Evolutionary conservation across 176 grass and related monocot species (phyloP), one percentile per base, ranked within the genome.

Genomic region (Lolium rigidum): DNA sequence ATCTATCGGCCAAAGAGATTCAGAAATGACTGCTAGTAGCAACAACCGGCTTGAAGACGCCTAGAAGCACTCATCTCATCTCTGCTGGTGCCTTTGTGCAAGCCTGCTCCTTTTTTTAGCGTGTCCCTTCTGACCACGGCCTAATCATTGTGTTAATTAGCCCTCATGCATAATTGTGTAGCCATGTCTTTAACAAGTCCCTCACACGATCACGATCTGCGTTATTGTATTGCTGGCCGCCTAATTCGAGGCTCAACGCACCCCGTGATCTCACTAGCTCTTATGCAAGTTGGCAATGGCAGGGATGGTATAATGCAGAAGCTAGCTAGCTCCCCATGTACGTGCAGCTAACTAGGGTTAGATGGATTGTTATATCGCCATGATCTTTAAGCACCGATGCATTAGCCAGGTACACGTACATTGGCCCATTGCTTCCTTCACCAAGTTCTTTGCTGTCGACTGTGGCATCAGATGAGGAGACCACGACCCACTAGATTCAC

Each of bases 91-190:
- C 74, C 24, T 56, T 64, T 3, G 47, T 38, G 39, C 49, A 72
- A 74, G 57, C n/a, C 49, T 74, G 89, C 68, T 48, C 75, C 80
- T 80, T 58, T 2, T 21, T 22, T 66, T 35, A 35, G 31, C 31
- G 31, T 35, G 31, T 35, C 31, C 31, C 31, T 35, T 35, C 31
- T 35, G 31, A 35, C 31, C 31, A 35, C 31, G 31, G 31, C 31
- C 31, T 35, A 35, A 35, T 35, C 31, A 35, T 35, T 35, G 2
- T 35, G 31, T 3, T 35, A 35, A 35, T 35, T 35, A 35, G 31
- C 31, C 31, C 31, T 35, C 31, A 35, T 35, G 74, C 76, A 75
- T 80, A 60, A 87, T 80, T 84, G 71, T 22, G 44, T 22, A 13
- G 20, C 54, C 5, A 11, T 58, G 69, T 5, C 2, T 46, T 70